Percentiles rank a stretch among this genome's conserved stretches.
These are phyloP conservation scores for Pseudopithomyces chartarum DNA, from an alignment of 2,329 filamentous ascomycete genomes.

Conservation along the genomic window DNA sequence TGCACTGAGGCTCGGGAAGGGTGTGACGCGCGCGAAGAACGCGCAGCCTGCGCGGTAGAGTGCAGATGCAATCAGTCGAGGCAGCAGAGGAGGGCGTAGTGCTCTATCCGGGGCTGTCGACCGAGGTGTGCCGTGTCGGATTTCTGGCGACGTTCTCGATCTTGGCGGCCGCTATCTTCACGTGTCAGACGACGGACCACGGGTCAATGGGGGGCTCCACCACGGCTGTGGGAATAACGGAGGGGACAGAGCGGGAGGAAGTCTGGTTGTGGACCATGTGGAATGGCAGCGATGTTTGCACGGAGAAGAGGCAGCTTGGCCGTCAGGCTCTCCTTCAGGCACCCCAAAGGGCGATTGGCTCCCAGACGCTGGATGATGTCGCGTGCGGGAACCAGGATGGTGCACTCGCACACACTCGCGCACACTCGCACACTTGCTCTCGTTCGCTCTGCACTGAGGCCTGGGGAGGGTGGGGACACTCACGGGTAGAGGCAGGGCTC, in stretches of 20 bases:
- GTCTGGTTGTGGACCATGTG: conserved; percentile 1
- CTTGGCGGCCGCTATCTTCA: conserved; percentile 32
- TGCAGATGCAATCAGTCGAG: conserved; percentile 17
- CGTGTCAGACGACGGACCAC: conserved; percentile 29
- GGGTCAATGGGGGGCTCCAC: conserved; percentile 11
- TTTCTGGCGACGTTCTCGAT: conserved; percentile 13
- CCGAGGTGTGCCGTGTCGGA: conserved; percentile 21
- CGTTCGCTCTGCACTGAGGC: not conserved
- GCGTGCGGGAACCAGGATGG: conserved; percentile 39
- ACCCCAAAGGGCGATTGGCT: conserved; percentile 31
- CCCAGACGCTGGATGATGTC: conserved; percentile 28
- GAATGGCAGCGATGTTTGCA: conserved; percentile 10
- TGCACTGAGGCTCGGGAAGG: conserved; percentile 21
- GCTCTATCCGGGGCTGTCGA: conserved; percentile 21
- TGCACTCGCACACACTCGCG: not conserved
- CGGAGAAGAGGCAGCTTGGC: conserved; percentile 19
- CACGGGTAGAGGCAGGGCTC: not conserved
- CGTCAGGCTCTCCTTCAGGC: conserved; percentile 29
- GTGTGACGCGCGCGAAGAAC: conserved; percentile 29
- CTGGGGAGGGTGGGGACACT: conserved; percentile 1
- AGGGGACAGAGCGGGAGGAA: conserved; percentile 3
- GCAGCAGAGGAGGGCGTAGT: conserved; percentile 13
- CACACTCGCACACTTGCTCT: conserved; percentile 5
- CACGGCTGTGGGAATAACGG: conserved; percentile 8
- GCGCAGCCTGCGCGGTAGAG: conserved; percentile 36